These are phyloP conservation scores for Cydonia oblonga DNA, from an alignment of 331 rosid species.

Conservation along the genomic window DNA sequence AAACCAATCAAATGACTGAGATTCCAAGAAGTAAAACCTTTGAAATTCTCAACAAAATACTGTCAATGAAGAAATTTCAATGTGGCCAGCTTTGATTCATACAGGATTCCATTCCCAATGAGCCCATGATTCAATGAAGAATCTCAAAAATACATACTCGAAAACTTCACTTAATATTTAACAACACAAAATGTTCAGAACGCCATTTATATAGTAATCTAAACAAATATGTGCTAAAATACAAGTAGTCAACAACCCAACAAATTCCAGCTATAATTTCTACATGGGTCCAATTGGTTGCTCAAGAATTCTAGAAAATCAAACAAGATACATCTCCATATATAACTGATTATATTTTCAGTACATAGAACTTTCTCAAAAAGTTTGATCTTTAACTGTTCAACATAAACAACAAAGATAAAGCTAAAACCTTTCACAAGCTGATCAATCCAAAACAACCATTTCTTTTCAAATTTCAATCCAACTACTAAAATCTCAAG, in stretches of 20 bases:
- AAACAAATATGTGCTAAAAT: constrained; percentile 1
- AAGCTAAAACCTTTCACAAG: background rate
- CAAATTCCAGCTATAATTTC: background rate
- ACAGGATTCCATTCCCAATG: background rate
- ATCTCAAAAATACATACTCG: background rate
- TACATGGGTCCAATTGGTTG: background rate
- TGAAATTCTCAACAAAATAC: background rate
- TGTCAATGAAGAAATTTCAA: background rate
- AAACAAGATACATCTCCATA: background rate
- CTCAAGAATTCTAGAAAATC: background rate
- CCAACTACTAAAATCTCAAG: background rate
- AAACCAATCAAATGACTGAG: background rate
- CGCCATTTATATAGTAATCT: background rate
- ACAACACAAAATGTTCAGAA: background rate
- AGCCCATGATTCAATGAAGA: background rate
- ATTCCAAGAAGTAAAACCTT: background rate
- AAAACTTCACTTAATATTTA: too few species aligned
- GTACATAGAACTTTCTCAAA: background rate
- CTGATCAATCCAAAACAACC: background rate
- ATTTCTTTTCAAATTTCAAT: constrained; percentile 3
- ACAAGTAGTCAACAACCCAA: constrained; percentile 3
- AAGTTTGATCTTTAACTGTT: background rate
- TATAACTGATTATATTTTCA: background rate
- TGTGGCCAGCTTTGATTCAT: background rate
- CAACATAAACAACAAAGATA: background rate